Base-by-base conservation (phyloP, 164 flowering plant species). In the Nelumbo lutea region DNA sequence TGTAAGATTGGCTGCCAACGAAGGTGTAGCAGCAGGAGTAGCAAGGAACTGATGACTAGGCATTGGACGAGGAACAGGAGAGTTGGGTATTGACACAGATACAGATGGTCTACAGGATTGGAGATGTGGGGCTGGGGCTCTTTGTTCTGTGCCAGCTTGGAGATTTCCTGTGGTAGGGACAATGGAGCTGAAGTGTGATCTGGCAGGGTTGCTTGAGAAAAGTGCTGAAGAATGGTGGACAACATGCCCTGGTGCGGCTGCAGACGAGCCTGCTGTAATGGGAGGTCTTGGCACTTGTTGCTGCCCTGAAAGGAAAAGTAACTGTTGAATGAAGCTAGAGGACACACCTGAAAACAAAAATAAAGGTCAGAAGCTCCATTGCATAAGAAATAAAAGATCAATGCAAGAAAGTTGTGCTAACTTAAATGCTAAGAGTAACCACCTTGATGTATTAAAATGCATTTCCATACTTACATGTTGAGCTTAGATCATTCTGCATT, bases 81-180 rank as follows among this genome's bases (percentile, higher is more conserved):
- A 66, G 76, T 39, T 59, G 50, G 73, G 50, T 8, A 77, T 6
- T 27, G 78, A 13, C 7, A 62, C 9, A 39, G 79, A 66, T 27
- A 61, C 7, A 2, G 78, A 44, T 14, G 86, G 74, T 73, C 88
- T 78, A 56, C 79, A 80, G 1, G 70, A 72, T 64, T 72, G 88
- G 4, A 86, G 72, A 69, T 89, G 90, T 13, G 94, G 94, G 8
- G 91, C 82, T 1, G 85, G 85, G 6, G 85, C 76, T 42, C 86
- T 82, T 39, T 76, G 63, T 62, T 77, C 88, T 73, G 76, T 65
- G 14, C 74, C 74, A 11, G 59, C 66, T 70, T 73, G 84, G 56
- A 61, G 75, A 57, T 63, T 80, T 52, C 70, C 68, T 0, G 70
- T 14, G 6, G 87, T 56, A 50, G 76, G 72, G n/a, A 76, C 45